Conservation (phyloP, 1,139 yeast genomes). For the Wickerhamomyces sp. region DNA sequence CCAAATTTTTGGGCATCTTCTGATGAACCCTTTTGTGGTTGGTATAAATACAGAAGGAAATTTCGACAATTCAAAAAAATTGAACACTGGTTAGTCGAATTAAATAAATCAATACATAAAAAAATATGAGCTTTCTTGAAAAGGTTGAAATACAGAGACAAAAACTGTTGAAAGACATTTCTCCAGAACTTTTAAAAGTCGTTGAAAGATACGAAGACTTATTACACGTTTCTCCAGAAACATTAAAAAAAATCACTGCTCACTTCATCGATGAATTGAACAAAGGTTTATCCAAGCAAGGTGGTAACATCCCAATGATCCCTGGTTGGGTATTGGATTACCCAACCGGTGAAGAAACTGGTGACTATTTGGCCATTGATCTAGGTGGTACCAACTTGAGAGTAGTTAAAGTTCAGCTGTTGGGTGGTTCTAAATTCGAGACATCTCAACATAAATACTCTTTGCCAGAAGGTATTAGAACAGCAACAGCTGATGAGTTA, state of each 20-base stretch:
- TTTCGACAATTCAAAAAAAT: no score
- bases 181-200: slow-evolving; percentile 57
- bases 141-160: no score
- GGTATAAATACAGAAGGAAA: no score
- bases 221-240: slow-evolving; percentile 59
- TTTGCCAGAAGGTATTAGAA: slow-evolving; percentile 71
- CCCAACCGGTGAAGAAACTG: slow-evolving; percentile 89
- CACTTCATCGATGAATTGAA: slow-evolving; percentile 72
- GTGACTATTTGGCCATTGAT: slow-evolving; percentile 88
- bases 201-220: slow-evolving; percentile 55
- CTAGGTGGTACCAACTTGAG: slow-evolving; percentile 94
- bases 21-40: no score
- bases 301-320: slow-evolving; percentile 92
- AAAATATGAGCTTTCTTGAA: no score
- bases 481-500: slow-evolving; percentile 65
- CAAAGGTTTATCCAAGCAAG: slow-evolving; percentile 69
- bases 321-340: slow-evolving; percentile 94
- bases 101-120: no score
- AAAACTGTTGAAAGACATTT: slow-evolving; percentile 75
- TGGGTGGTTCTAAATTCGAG: slow-evolving; percentile 76
- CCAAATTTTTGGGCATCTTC: no score
- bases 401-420: slow-evolving; percentile 77
- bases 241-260: slow-evolving; percentile 59
- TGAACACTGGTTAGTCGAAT: no score
- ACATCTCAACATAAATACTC: slow-evolving; percentile 79